A percentile compares a stretch with the other conserved stretches of the same genome.
phyloP scores from a whole-genome alignment of 495 filamentous ascomycete genomes.

The Corynascus novoguineensis region DNA sequence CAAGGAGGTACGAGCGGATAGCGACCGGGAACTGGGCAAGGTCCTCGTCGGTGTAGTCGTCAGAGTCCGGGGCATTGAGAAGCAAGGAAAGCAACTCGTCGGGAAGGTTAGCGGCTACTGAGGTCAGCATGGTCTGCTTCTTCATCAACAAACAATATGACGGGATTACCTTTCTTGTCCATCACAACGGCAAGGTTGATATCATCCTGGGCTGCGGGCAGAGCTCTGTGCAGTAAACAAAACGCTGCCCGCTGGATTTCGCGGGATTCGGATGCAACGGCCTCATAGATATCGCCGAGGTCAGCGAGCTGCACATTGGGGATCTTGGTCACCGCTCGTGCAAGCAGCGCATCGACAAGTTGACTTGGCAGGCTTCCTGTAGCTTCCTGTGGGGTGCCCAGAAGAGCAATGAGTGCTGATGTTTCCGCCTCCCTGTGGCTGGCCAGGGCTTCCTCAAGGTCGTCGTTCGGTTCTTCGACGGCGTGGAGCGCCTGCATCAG shows the following conservation, averaged over 20 bases:
- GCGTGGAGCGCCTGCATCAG: conserved; percentile 58
- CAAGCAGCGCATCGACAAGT: conserved; percentile 64
- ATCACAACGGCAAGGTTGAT: conserved; percentile 75
- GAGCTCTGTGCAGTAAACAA: conserved; percentile 66
- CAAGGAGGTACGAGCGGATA: conserved; percentile 72
- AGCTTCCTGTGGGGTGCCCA: conserved; percentile 42
- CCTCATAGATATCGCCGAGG: conserved; percentile 51
- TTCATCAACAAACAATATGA: background rate
- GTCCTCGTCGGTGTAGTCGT: conserved; percentile 39
- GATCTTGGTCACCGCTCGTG: conserved; percentile 56
- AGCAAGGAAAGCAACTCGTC: conserved; percentile 67
- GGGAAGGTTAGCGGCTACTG: conserved; percentile 53
- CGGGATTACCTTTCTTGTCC: conserved; percentile 54
- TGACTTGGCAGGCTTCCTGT: conserved; percentile 32
- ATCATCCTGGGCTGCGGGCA: conserved; percentile 73
- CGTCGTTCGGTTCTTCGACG: conserved; percentile 70
- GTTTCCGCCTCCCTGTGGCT: conserved; percentile 46
- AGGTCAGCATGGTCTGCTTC: background rate
- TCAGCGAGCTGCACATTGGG: conserved; percentile 38
- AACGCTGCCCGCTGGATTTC: conserved; percentile 76
- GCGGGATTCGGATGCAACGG: conserved; percentile 65
- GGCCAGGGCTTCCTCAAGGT: conserved; percentile 68
- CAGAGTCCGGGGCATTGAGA: conserved; percentile 45
- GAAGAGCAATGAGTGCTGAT: conserved; percentile 55
- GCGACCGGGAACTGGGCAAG: conserved; percentile 49